Conservation (phyloP, 116 monocot species). For the Dioscorea cayenensis region DNA sequence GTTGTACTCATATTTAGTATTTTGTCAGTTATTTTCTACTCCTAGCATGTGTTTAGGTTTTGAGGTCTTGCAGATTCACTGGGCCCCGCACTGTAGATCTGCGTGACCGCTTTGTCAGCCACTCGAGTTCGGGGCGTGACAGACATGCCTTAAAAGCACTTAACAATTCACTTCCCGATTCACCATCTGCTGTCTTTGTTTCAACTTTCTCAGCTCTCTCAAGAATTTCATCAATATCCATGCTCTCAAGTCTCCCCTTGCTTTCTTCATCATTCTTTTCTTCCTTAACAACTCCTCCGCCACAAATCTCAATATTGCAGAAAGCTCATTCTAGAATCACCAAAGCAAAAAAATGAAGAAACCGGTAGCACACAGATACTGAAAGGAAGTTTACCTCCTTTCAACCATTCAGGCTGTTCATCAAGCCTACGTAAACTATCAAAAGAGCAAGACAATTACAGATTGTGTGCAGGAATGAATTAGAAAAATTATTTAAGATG, state of each 20-base stretch:
- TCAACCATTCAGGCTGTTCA: slow-evolving; percentile 93
- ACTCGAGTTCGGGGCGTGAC: too few relatives aligned
- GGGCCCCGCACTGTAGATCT: too few relatives aligned
- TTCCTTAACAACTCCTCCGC: slow-evolving; percentile 96
- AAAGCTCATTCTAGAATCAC: slow-evolving; percentile 86
- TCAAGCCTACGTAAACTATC: slow-evolving; percentile 95
- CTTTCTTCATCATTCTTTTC: slow-evolving; percentile 95
- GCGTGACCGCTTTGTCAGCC: too few relatives aligned
- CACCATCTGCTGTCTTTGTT: slow-evolving; percentile 64
- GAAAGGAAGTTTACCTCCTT: slow-evolving; percentile 43
- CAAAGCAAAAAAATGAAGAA: not conserved
- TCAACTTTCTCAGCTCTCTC: slow-evolving; percentile 99
- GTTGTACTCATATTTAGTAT: too few relatives aligned
- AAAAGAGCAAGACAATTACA: slow-evolving; percentile 15
- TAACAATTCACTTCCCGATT: slow-evolving; percentile 78
- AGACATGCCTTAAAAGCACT: slow-evolving; percentile 94
- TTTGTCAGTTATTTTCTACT: too few relatives aligned
- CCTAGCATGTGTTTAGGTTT: too few relatives aligned
- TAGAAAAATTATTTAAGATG: too few relatives aligned
- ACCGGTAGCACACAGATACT: too few relatives aligned
- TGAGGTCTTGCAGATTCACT: too few relatives aligned
- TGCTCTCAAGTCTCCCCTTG: slow-evolving; percentile 76
- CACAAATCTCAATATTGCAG: slow-evolving; percentile 95
- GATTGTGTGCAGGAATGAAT: too few relatives aligned
- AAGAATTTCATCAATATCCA: slow-evolving; percentile 99